Percentiles rank a stretch among this genome's conserved stretches.
These are phyloP conservation scores for Sporothrix brasiliensis DNA, from an alignment of 2,329 filamentous ascomycete species.

Conservation along the genomic window DNA sequence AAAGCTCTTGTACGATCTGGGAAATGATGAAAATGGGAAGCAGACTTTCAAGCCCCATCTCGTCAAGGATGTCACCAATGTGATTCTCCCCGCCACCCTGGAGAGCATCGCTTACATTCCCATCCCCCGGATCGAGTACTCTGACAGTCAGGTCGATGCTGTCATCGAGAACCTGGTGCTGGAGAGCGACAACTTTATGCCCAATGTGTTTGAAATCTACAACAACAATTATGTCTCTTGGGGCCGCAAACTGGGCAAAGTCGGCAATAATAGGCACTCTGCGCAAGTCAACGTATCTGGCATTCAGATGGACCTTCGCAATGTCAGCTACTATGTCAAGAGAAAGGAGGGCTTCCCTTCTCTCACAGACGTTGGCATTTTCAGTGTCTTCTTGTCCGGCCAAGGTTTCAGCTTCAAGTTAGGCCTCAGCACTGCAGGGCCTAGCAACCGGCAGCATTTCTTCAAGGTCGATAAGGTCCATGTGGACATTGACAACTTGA, in stretches of 20 bases:
- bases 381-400: conserved; percentile 85
- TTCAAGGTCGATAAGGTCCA: conserved; percentile 93
- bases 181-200: conserved; percentile 95
- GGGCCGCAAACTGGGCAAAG: conserved; percentile 90
- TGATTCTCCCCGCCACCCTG: conserved; percentile 81
- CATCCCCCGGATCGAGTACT: conserved; percentile 91
- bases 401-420: conserved; percentile 90
- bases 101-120: conserved; percentile 88
- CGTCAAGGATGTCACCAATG: conserved; percentile 81
- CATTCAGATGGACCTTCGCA: conserved; percentile 86
- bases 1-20: conserved; percentile 86
- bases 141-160: conserved; percentile 79
- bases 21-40: conserved; percentile 82
- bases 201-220: conserved; percentile 84
- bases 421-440: conserved; percentile 78
- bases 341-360: conserved; percentile 91
- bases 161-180: conserved; percentile 93
- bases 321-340: conserved; percentile 94
- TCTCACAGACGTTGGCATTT: conserved; percentile 82
- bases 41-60: conserved; percentile 89
- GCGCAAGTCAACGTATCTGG: conserved; percentile 84
- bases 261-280: conserved; percentile 75
- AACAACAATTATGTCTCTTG: conserved; percentile 95
- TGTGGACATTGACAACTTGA: conserved; percentile 77
- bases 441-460: conserved; percentile 76